Conservation (phyloP, 352 stramenopile genomes). For the Phytophthora pistaciae region DNA sequence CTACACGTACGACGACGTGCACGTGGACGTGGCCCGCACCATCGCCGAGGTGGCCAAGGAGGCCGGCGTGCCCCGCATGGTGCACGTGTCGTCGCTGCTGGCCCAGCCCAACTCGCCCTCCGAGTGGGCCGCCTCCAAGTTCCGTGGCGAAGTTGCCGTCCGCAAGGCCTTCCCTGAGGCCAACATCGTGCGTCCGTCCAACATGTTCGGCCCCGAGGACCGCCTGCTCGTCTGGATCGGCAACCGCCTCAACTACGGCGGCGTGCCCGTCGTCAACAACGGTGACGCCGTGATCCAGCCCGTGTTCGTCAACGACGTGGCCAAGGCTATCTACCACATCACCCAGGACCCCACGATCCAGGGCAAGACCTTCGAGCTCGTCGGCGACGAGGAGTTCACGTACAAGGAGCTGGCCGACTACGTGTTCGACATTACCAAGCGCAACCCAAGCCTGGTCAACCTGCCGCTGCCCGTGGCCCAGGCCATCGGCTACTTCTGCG, state of each 20-base stretch:
- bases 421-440: slow-evolving; percentile 93
- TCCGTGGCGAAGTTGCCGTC: slow-evolving; percentile 87
- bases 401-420: slow-evolving; percentile 98
- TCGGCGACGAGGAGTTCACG: slow-evolving; percentile 97
- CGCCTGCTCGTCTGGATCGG: slow-evolving; percentile 94
- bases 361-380: slow-evolving; percentile 96
- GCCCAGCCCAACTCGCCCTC: slow-evolving; percentile 86
- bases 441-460: slow-evolving; percentile 81
- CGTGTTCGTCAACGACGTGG: slow-evolving; percentile 89
- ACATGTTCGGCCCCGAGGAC: slow-evolving; percentile 97
- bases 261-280: slow-evolving; percentile 94
- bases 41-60: slow-evolving; percentile 88
- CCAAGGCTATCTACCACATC: slow-evolving; percentile 83
- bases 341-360: slow-evolving; percentile 87
- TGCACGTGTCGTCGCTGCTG: slow-evolving; percentile 88
- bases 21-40: slow-evolving; percentile 93
- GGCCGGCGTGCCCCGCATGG: slow-evolving; percentile 76
- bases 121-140: slow-evolving; percentile 87
- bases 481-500: slow-evolving; percentile 80
- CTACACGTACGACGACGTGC: slow-evolving; percentile 96
- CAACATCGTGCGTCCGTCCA: slow-evolving; percentile 96
- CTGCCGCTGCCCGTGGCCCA: slow-evolving; percentile 80
- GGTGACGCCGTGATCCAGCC: slow-evolving; percentile 94
- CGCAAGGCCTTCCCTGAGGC: slow-evolving; percentile 94
- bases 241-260: slow-evolving; percentile 75